These are phyloP conservation scores for Neospermospora avenae DNA, from an alignment of 2,329 filamentous ascomycete species.

Conservation along the genomic window DNA sequence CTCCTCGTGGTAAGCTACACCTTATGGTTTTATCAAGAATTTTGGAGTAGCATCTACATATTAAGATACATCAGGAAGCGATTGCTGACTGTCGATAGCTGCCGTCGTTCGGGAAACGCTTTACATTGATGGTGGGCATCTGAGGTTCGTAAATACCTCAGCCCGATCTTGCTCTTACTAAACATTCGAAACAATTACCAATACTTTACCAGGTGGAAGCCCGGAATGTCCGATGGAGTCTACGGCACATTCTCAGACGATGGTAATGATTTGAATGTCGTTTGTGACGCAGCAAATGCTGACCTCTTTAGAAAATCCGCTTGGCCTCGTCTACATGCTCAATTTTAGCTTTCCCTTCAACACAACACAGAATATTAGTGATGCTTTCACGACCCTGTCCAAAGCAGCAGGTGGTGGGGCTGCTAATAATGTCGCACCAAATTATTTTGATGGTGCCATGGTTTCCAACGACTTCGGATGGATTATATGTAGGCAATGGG, in stretches of 20 bases:
- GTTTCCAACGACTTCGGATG: slow-evolving; percentile 62
- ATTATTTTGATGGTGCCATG: slow-evolving; percentile 60
- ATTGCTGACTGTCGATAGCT: slow-evolving; percentile 41
- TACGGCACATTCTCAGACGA: slow-evolving; percentile 34
- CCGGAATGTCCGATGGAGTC: slow-evolving; percentile 46
- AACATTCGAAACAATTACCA: too few relatives aligned
- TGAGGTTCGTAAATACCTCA: too few relatives aligned
- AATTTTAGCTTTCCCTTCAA: slow-evolving; percentile 58
- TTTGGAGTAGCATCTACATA: too few relatives aligned
- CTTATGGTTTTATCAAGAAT: too few relatives aligned
- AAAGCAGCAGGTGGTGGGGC: slow-evolving; percentile 45
- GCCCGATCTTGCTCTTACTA: too few relatives aligned
- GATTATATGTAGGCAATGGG: too few relatives aligned
- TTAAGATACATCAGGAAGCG: background rate
- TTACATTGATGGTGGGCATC: slow-evolving; percentile 61
- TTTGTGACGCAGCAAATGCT: background rate
- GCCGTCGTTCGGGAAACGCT: slow-evolving; percentile 58
- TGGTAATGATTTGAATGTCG: slow-evolving; percentile 38
- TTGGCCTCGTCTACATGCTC: slow-evolving; percentile 53
- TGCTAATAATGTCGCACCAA: slow-evolving; percentile 51
- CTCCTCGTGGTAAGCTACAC: slow-evolving; percentile 40
- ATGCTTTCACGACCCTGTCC: slow-evolving; percentile 45
- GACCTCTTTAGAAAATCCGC: slow-evolving; percentile 44
- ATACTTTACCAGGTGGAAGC: slow-evolving; percentile 52
- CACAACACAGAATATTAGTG: slow-evolving; percentile 49